Base-by-base conservation (phyloP, 768 basidiomycete genomes). In the Amanita brunnescens region DNA sequence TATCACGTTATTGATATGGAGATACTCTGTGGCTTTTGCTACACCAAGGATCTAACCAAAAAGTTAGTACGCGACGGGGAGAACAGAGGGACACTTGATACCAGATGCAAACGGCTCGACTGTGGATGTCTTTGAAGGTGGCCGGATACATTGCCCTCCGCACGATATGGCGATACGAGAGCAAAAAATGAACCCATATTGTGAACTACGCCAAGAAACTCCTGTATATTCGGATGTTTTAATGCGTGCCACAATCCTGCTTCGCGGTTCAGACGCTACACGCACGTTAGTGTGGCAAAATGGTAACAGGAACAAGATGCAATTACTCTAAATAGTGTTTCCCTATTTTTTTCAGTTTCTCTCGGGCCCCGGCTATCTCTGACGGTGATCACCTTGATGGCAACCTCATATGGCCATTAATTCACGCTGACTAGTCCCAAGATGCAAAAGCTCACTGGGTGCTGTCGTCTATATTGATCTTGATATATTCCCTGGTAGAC, bases 91-190 rank as follows among this genome's bases (percentile, higher is more conserved):
- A 16, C 3, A 20, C 3, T 9, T 44, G 16, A 24, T 53, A 46
- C 52, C 29, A 53, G 32, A 23, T 18, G 12, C 2, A 39, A 24
- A 9, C 43, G 46, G 26, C 32, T 30, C 10, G 52, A 18, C 2
- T 26, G 12, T 8, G 43, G 52, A 23, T 43, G 68, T 70, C 52
- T 80, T 62, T 33, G 16, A 51, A n/a, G 16, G 58, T 80, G 82
- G 20, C 71, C 62, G 49, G 66, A 69, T 47, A 83, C 66, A 10
- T 75, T 78, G 8, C 81, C 80, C 47, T 82, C 80, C 24, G 72
- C 69, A 58, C 79, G 81, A 79, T 80, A 84, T 3, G 76, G 75
- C 2, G 81, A 82, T 0, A 83, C 79, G 77, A 83, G 82, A 14
- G 75, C 81, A 20, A 83, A 69, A 24, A 30, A 44, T 42, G 76